Evolutionary conservation across 768 basidiomycete genomes (phyloP), one percentile per base, ranked within the genome.

Genomic region (Agrocybe pediades): DNA sequence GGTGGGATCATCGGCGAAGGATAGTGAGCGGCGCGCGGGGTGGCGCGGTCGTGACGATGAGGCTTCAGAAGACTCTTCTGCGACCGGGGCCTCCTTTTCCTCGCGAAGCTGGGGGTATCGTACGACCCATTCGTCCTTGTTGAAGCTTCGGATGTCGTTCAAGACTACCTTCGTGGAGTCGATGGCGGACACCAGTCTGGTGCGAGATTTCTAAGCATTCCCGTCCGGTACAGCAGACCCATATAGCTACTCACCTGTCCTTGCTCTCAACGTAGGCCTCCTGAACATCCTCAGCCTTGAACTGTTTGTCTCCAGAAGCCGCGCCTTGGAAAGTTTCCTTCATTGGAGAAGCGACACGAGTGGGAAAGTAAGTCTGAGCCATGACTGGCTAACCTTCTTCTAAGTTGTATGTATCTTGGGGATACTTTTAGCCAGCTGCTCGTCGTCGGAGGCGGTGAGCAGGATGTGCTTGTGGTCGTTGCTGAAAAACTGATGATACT

Each of bases 71-170:
- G 69, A 27, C 20, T 58, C 62, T 2, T 70, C 60, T 17, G 57
- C 33, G 13, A 70, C 20, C 45, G 63, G 52, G 16, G 62, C 66
- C 25, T 65, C 59, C 24, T 64, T 59, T 23, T 81, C 75, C 49
- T 85, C 80, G 25, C 76, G 73, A 51, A 95, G 74, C 64, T 83
- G 82, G 49, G 95, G 95, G 70, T 98, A 98, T 53, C 92, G 77
- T 15, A 98, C 85, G 21, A 90, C 81, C 95, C 93, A 97, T 58
- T 89, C 81, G 33, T 85, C 76, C 72, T 87, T 86, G 74, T 91
- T 97, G 77, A 96, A 97, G 46, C 75, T 74, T 45, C 83, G 82
- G 19, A 98, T 71, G 62, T 88, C 88, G 45, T 70, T 71, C 33
- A 97, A 75, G 41, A 98, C 80, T 9, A 73, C 62, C 62, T 84